A percentile compares a stretch with the other conserved stretches of the same genome.
phyloP scores from a whole-genome alignment of 1,284 basidiomycete genomes.

The Thecaphora thlaspeos region DNA sequence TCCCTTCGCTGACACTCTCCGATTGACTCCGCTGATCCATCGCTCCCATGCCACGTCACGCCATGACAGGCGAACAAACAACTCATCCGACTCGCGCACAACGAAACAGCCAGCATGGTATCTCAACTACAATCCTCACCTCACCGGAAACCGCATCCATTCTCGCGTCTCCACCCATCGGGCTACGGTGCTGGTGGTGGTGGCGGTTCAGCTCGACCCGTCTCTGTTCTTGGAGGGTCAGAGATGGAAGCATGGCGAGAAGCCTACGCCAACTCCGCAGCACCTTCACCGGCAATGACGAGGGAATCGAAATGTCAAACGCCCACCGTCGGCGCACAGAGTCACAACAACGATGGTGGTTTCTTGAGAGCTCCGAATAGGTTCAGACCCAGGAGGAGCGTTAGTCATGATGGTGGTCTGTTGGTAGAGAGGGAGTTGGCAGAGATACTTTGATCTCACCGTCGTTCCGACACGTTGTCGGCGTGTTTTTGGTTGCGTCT shows the following conservation, averaged over 20 bases:
- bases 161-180: too few relatives aligned
- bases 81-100: slow-evolving; percentile 39
- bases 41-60: too few relatives aligned
- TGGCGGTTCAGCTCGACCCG: neutral
- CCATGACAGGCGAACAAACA: slow-evolving; percentile 7
- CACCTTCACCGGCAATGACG: neutral
- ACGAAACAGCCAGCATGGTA: slow-evolving; percentile 38
- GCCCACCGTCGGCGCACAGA: neutral
- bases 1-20: too few relatives aligned
- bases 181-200: too few relatives aligned
- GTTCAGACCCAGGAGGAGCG: neutral
- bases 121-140: neutral
- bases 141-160: too few relatives aligned
- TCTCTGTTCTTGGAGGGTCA: neutral
- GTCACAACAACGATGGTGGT: neutral
- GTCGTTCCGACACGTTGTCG: too few relatives aligned
- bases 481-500: too few relatives aligned
- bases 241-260: slow-evolving; percentile 1
- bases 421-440: slow-evolving; percentile 2
- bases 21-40: too few relatives aligned
- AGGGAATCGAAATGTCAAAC: too few relatives aligned
- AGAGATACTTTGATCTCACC: too few relatives aligned
- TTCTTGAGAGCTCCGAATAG: neutral
- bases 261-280: neutral
- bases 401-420: slow-evolving; percentile 1